Evolutionary conservation across 2,329 filamentous ascomycete species (phyloP), one percentile per base, ranked within the genome.

Genomic region (Alternaria tenuissima): DNA sequence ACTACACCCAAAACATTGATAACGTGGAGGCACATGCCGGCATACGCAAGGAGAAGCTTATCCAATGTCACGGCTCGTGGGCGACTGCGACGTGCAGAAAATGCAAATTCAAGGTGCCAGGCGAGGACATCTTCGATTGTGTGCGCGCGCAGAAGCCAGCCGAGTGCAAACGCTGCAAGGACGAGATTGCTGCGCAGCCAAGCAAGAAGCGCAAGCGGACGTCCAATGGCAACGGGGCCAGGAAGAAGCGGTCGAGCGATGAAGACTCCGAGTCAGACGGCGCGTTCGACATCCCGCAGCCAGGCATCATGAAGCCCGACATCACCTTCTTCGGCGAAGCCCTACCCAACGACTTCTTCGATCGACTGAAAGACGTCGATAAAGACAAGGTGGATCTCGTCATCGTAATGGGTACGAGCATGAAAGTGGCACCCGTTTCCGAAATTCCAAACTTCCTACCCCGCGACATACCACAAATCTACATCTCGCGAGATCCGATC

Each of bases 1-100:
- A 98, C 81, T 99, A 97, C 82, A 96, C 95, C 0, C 95, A 99
- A 77, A 99, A 99, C 78, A 98, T 99, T 73, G 95, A 99, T 82
- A 97, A 97, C 70, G 88, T 97, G 52, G 94, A 99, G 78, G 87
- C 89, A 62, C 89, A 91, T 72, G 94, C 94, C 0, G 95, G 95
- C 22, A 92, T 99, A 61, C 80, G 84, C 22, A 85, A 88, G 1
- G 89, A 92, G 34, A 96, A 95, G 74, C 85, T 98, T 18, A 90
- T 99, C 28, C 94, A 99, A 79, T 98, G 95, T 76, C 95, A 99
- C 76, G 95, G 95, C 62, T 97, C 93, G 7, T 98, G 97, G 81
- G 94, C 94, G 43, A 96, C 91, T 0, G 95, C 95, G 22, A 92
- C 89, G 3, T 99, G 95, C 78, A 87, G 95, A 46, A 89, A 91